Evolutionary conservation across 2,329 filamentous ascomycete genomes (phyloP).

Genomic region (Zymoseptoria tritici): DNA sequence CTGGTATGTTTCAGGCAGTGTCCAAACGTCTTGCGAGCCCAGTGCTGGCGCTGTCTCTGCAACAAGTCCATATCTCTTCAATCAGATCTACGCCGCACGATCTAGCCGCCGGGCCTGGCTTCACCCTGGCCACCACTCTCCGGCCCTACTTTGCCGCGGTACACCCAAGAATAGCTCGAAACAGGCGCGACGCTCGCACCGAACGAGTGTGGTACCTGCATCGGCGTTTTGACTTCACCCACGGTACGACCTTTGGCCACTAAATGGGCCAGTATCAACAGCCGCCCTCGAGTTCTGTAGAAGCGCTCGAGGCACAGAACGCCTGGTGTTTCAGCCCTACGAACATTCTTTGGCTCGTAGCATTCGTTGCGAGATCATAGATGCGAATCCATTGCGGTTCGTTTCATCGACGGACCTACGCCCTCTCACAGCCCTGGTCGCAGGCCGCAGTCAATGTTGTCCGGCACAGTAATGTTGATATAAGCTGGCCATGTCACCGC

Average conservation of each 20-base stretch:
- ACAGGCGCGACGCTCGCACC: conserved; percentile 25
- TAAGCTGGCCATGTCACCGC: conserved; percentile 14
- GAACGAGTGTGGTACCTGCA: conserved; percentile 10
- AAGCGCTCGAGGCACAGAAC: conserved; percentile 13
- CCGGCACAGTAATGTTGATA: conserved; percentile 6
- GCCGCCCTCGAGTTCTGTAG: conserved; percentile 4
- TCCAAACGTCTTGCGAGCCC: background rate
- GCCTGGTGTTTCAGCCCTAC: conserved; percentile 16
- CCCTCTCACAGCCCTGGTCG: conserved; percentile 4
- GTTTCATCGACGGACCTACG: conserved; percentile 14
- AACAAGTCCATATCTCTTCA: background rate
- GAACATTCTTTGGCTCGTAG: conserved; percentile 6
- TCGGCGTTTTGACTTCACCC: conserved; percentile 16
- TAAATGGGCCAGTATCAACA: conserved; percentile 6
- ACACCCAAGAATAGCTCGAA: conserved; percentile 19
- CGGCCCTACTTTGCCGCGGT: conserved; percentile 2
- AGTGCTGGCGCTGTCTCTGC: background rate
- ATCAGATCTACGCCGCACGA: background rate
- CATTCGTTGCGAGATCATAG: conserved; percentile 3
- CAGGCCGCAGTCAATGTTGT: background rate
- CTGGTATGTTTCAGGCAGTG: background rate
- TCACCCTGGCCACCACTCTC: conserved; percentile 12
- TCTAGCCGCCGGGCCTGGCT: conserved; percentile 17
- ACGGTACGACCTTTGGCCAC: conserved; percentile 14
- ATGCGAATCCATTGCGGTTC: conserved; percentile 4